Evolutionary conservation across 306 rosid species (phyloP).

Genomic region (Malus domestica): ASM211411v1 NC_041804.1:764001-764500

Average conservation of each 20-base stretch:
- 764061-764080: background rate
- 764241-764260: slow-evolving; percentile 32
- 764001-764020: slow-evolving; percentile 93
- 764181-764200: slow-evolving; percentile 84
- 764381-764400: slow-evolving; percentile 87
- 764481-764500: slow-evolving; percentile 56
- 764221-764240: slow-evolving; percentile 99
- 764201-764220: slow-evolving; percentile 83
- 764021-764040: slow-evolving; percentile 45
- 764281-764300: background rate
- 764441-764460: slow-evolving; percentile 91
- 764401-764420: slow-evolving; percentile 87
- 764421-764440: slow-evolving; percentile 84
- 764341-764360: slow-evolving; percentile 67
- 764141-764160: slow-evolving; percentile 83
- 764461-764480: slow-evolving; percentile 97
- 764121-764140: slow-evolving; percentile 47
- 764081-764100: background rate
- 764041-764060: background rate
- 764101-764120: slow-evolving; percentile 16
- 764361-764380: slow-evolving; percentile 82
- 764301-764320: background rate
- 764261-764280: background rate
- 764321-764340: slow-evolving; percentile 13
- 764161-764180: slow-evolving; percentile 85